Conservation (phyloP, 1,284 basidiomycete species). For the Leccinum pachyderme region DNA sequence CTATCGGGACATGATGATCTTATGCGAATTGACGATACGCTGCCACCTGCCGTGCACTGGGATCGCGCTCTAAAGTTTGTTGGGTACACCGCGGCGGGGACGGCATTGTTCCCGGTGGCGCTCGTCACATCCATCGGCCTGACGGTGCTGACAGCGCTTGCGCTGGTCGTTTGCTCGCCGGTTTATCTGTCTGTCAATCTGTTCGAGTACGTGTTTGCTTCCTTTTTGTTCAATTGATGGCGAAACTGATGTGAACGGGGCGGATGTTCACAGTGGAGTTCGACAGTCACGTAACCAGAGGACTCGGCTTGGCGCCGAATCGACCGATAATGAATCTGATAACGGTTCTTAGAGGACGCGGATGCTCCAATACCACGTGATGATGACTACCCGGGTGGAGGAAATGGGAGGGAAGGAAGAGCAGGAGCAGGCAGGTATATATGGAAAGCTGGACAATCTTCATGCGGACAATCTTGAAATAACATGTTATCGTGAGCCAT, state of each 20-base stretch:
- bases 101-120: background rate
- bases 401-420: background rate
- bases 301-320: background rate
- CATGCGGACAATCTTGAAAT: too few species aligned
- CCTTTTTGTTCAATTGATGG: background rate
- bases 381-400: background rate
- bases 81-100: background rate
- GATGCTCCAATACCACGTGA: background rate
- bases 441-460: background rate
- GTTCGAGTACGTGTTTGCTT: background rate
- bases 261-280: background rate
- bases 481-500: background rate
- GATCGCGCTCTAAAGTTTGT: background rate
- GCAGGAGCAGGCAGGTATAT: background rate
- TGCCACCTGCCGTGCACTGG: background rate
- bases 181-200: background rate
- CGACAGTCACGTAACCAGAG: background rate
- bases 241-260: background rate
- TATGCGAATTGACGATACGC: background rate
- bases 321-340: background rate
- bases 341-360: background rate
- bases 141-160: background rate
- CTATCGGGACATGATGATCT: constrained; percentile 15
- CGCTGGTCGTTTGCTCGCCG: background rate
- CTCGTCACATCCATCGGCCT: background rate